Evolutionary conservation across 1,284 basidiomycete genomes (phyloP), one percentile per base, ranked within the genome.

Genomic region (Takashimella koratensis): DNA sequence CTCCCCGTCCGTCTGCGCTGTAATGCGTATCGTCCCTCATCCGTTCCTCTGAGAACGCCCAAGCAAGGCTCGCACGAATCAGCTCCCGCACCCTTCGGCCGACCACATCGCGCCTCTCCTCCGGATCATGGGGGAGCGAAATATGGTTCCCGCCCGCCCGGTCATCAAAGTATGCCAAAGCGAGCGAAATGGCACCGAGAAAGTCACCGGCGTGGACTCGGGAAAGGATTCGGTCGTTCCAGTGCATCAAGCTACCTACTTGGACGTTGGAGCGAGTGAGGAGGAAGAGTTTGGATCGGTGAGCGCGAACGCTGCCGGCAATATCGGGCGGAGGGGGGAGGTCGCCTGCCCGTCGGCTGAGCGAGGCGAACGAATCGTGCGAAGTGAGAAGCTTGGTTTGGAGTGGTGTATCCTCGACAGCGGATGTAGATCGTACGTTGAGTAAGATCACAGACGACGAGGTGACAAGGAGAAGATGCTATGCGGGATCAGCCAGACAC

Each of bases 31-130:
- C 83, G 71, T 97, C 95, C 20, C 81, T 85, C 83, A 98, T 86
- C 16, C 94, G 86, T 10, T 97, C 92, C 63, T 96, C 90, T 3
- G 93, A 94, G 72, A 98, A 98, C 0, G 89, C 85, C 74, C 95
- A 98, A 25, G 82, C 83, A 27, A 88, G 81, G 0, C 95, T 97
- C 1, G 95, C 92, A 4, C 79, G 76, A 86, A 98, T 89, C 43
- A 98, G 81, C 59, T 88, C 88, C 30, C 80, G 82, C 56, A 97
- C 80, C 62, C 88, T 87, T 56, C 83, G 79, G 2, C 87, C 90
- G 36, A 97, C 85, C 26, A 90, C 78, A 11, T 75, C 72, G 60
- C 82, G 82, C 30, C 88, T 82, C 42, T 81, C 80, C 11, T 74
- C 70, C 0, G 77, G 73, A 49, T 86, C 81, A 41, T 84, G 81